Conservation (phyloP, 805 yeast species). For the Peterozyma xylosa region DNA sequence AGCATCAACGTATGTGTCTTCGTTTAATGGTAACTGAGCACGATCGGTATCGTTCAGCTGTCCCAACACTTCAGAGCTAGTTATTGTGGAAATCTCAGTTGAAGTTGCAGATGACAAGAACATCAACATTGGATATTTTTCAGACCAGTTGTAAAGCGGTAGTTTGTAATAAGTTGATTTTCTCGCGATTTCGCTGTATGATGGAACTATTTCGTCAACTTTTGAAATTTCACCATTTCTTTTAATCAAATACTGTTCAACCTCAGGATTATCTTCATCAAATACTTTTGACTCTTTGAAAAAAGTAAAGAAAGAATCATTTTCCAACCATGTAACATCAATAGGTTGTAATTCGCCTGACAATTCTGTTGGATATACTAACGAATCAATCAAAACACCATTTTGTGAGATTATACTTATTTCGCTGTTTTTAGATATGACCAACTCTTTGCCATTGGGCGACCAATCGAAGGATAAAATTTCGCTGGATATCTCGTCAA, state of each 20-base stretch:
- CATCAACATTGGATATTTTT: conserved; percentile 21
- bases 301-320: conserved; percentile 13
- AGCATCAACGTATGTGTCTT: conserved; percentile 57
- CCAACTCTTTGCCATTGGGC: conserved; percentile 14
- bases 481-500: conserved; percentile 8
- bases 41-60: conserved; percentile 63
- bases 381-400: conserved; percentile 8
- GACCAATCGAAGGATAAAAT: conserved; percentile 18
- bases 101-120: conserved; percentile 58
- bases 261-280: conserved; percentile 21
- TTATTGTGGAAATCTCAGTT: conserved; percentile 48
- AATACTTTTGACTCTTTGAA: conserved; percentile 21
- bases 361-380: conserved; percentile 12
- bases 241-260: conserved; percentile 19
- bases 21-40: conserved; percentile 69
- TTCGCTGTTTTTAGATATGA: conserved; percentile 11
- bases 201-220: conserved; percentile 38
- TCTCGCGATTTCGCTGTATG: conserved; percentile 45
- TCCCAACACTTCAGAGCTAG: conserved; percentile 27
- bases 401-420: conserved; percentile 9
- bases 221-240: conserved; percentile 18
- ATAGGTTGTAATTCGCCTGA: conserved; percentile 11
- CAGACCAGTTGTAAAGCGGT: conserved; percentile 32
- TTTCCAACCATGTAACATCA: conserved; percentile 12
- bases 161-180: conserved; percentile 36